Evolutionary conservation across 495 filamentous ascomycete species (phyloP), one percentile per base, ranked within the genome.

Genomic region (Lindgomyces ingoldianus): DNA sequence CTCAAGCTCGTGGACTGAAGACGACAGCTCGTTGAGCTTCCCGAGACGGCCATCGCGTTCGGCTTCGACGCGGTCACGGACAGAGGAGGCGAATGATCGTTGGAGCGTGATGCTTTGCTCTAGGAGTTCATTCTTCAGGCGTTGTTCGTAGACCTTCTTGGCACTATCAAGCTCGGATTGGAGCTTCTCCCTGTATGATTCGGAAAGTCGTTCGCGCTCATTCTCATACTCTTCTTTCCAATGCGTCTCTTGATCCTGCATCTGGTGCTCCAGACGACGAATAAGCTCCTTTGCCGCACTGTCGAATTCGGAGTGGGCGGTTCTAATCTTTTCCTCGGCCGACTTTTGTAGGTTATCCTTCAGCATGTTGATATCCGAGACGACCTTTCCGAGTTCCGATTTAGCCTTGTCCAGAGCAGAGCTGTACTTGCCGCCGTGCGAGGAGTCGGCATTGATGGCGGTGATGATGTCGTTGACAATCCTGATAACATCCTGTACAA

Each of bases 391-490:
- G n/a, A 98, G 78, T 69, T 94, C 89, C 25, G 81, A 80, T 80
- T 96, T 96, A 51, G 93, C 94, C 77, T 91, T 89, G 42, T 81
- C 75, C 53, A 98, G 85, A 2, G 91, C 87, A 19, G 81, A 78
- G 36, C 81, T 84, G 76, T 93, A 96, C 74, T 88, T 91, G 65
- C 80, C 77, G 56, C 85, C 82, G 53, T 60, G 57, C 8, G 84
- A 80, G 57, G 88, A 85, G 69, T 96, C 92, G 56, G 89, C 86
- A 74, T 96, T 96, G 58, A 97, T 85, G 29, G 93, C 89, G 1
- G 89, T 85, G 73, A 98, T 96, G 73, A 98, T 88, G 75, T 93
- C 90, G 76, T 98, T 98, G 66, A 98, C 81, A 72, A 94, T 91
- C 78, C 90, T 93, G 57, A 94, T 89, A n/a, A 98, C 79, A 72